Conservation (phyloP, 2,329 filamentous ascomycete genomes). For the Trichoderma aggressivum region DNA sequence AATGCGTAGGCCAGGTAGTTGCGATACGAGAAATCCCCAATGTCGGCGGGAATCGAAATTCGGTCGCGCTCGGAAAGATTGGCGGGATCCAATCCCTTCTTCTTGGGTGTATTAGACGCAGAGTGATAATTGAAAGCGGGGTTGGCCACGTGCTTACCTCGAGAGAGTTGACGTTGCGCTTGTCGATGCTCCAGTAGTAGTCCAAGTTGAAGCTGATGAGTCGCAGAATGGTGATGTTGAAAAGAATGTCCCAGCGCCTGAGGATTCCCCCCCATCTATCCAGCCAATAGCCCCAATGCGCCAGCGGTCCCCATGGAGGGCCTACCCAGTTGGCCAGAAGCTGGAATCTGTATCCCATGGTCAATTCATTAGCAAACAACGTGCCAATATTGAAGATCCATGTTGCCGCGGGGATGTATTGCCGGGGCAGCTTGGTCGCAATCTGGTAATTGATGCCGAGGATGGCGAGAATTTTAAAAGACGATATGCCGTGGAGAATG, state of each 20-base stretch:
- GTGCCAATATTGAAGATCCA: conserved; percentile 88
- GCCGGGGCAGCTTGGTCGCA: conserved; percentile 66
- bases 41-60: conserved; percentile 68
- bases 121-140: neutral
- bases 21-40: conserved; percentile 70
- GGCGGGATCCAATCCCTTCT: conserved; percentile 90
- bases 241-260: conserved; percentile 90
- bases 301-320: conserved; percentile 41
- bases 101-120: conserved; percentile 72
- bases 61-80: conserved; percentile 87
- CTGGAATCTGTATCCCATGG: conserved; percentile 69
- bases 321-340: conserved; percentile 55
- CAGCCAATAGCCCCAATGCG: conserved; percentile 65
- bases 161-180: conserved; percentile 60
- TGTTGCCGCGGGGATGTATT: conserved; percentile 69
- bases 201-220: conserved; percentile 97
- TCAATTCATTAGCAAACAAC: conserved; percentile 87
- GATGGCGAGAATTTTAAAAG: conserved; percentile 76
- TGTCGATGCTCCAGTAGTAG: conserved; percentile 85
- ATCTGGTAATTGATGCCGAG: conserved; percentile 79
- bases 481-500: conserved; percentile 80
- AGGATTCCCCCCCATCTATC: conserved; percentile 83
- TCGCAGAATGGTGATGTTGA: conserved; percentile 90
- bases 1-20: conserved; percentile 88
- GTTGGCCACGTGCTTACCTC: conserved; percentile 62